A percentile compares a stretch with the other conserved stretches of the same genome.
These are phyloP conservation scores for Plenodomus tracheiphilus DNA, from an alignment of 2,329 filamentous ascomycete genomes.

Conservation along the genomic window DNA sequence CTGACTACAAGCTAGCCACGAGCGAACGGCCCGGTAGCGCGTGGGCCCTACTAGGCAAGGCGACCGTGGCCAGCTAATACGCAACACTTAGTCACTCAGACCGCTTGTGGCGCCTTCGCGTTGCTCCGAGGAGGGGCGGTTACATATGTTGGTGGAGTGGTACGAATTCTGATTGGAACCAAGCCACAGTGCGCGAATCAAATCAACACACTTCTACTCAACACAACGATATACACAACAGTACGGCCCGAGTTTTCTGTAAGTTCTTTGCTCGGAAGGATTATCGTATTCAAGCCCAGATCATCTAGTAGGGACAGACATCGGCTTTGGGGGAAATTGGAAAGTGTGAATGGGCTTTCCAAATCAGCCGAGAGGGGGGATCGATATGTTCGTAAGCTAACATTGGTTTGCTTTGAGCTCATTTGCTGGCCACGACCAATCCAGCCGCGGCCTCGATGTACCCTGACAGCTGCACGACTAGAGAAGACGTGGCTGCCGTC, in stretches of 20 bases:
- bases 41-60: slow-evolving; percentile 2
- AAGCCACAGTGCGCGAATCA: slow-evolving; percentile 6
- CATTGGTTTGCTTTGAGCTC: not conserved
- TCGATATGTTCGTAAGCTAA: slow-evolving; percentile 11
- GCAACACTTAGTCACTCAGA: not conserved
- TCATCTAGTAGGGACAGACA: not conserved
- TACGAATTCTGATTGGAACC: slow-evolving; percentile 4
- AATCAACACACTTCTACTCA: not conserved
- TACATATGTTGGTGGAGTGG: not conserved
- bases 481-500: slow-evolving; percentile 26
- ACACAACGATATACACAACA: not conserved
- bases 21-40: slow-evolving; percentile 10
- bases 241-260: not conserved
- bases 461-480: slow-evolving; percentile 18
- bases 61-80: slow-evolving; percentile 3
- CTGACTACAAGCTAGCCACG: slow-evolving; percentile 10
- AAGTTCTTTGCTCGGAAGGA: not conserved
- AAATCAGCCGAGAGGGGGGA: not conserved
- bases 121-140: slow-evolving; percentile 2
- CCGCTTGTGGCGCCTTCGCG: slow-evolving; percentile 5
- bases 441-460: not conserved
- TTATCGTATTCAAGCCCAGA: not conserved
- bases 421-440: slow-evolving; percentile 12
- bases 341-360: not conserved
- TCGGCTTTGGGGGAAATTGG: not conserved